Evolutionary conservation across 164 flowering plant species (phyloP).

Genomic region (Sedum album): DNA sequence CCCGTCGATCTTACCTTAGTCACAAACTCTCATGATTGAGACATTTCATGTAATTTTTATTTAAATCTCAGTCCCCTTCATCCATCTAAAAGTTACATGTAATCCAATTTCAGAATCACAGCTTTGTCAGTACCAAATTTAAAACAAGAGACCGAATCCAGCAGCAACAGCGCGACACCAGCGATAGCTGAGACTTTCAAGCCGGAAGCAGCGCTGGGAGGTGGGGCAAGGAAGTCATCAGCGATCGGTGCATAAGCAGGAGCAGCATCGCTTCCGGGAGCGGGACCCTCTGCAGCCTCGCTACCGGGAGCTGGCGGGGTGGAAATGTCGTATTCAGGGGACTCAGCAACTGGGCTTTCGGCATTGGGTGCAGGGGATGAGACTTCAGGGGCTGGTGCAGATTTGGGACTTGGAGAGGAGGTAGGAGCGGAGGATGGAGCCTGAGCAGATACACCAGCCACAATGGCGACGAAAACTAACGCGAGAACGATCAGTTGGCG

Average conservation of each 20-base stretch:
- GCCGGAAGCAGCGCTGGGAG: too few species aligned
- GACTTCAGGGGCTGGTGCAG: neutral
- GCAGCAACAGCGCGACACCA: neutral
- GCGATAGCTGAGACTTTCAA: too few species aligned
- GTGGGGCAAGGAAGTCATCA: conserved; percentile 1
- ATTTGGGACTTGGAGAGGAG: neutral
- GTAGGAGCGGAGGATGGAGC: neutral
- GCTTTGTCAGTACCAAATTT: neutral
- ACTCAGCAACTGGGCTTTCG: neutral
- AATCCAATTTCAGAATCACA: neutral
- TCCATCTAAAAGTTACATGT: neutral
- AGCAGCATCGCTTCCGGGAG: conserved; percentile 3
- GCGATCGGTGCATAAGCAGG: conserved; percentile 6
- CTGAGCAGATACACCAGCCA: conserved; percentile 1
- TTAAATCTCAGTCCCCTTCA: neutral
- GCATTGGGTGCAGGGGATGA: neutral
- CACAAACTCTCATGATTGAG: too few species aligned
- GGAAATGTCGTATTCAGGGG: conserved; percentile 6
- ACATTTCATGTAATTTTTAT: neutral
- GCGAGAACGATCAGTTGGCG: neutral
- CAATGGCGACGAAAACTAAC: conserved; percentile 1
- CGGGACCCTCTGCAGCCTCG: too few species aligned
- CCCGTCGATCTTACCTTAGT: too few species aligned
- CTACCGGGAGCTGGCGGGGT: conserved; percentile 12
- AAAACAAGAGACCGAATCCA: too few species aligned